phyloP scores from a whole-genome alignment of 2,329 filamentous ascomycete genomes.

The Calonectria henricotiae region DNA sequence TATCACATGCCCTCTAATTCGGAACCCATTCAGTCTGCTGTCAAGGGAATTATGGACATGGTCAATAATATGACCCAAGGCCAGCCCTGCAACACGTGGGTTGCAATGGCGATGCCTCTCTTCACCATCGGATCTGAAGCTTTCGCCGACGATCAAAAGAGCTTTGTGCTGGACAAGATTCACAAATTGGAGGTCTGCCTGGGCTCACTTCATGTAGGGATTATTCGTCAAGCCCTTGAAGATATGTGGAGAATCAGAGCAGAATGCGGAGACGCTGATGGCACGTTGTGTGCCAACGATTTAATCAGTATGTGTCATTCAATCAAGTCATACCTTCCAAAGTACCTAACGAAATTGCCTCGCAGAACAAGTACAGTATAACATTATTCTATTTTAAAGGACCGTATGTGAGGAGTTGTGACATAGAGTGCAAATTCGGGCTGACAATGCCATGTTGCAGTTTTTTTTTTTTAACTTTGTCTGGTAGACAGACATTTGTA shows the following conservation, averaged over 20 bases:
- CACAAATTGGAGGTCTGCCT: conserved; percentile 50
- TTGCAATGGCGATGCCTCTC: conserved; percentile 54
- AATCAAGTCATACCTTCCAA: background rate
- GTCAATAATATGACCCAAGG: conserved; percentile 52
- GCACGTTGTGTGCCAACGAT: conserved; percentile 44
- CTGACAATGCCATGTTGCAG: background rate
- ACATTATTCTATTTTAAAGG: conserved; percentile 51
- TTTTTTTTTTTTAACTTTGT: background rate
- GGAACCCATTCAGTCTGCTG: conserved; percentile 40
- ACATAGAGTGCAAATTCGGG: background rate
- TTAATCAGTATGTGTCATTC: conserved; percentile 46
- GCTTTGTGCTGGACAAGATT: conserved; percentile 50
- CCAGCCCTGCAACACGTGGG: conserved; percentile 54
- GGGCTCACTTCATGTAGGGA: conserved; percentile 50
- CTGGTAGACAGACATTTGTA: background rate
- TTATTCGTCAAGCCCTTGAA: conserved; percentile 48
- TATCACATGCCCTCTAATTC: conserved; percentile 46
- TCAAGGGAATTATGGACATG: conserved; percentile 45
- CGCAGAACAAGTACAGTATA: conserved; percentile 50
- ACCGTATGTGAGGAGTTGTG: background rate
- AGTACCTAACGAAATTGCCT: background rate
- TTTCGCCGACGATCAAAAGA: conserved; percentile 42
- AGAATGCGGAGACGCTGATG: conserved; percentile 42
- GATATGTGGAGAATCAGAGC: conserved; percentile 52
- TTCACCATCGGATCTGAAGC: conserved; percentile 54